These are phyloP conservation scores for Astraeus odoratus DNA, from an alignment of 768 basidiomycete genomes.

Conservation along the genomic window DNA sequence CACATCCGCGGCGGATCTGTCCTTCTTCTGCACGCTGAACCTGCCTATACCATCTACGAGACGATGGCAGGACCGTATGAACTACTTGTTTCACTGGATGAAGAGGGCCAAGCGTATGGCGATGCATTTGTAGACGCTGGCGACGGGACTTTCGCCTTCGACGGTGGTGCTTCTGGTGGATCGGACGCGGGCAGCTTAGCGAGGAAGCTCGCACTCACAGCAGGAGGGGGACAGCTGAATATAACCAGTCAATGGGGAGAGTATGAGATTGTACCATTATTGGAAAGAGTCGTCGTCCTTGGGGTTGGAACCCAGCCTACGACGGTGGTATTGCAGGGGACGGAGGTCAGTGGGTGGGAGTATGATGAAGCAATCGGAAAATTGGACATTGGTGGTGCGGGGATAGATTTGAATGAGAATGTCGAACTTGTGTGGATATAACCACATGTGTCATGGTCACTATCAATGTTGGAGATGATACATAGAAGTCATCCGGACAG, in stretches of 20 bases:
- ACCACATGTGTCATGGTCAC: too few species aligned
- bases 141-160: neutral
- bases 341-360: slow-evolving; percentile 28
- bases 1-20: slow-evolving; percentile 67
- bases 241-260: slow-evolving; percentile 31
- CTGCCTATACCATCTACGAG: slow-evolving; percentile 63
- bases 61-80: slow-evolving; percentile 56
- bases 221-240: slow-evolving; percentile 26
- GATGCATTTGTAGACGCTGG: slow-evolving; percentile 66
- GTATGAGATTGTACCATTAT: slow-evolving; percentile 32
- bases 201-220: slow-evolving; percentile 37
- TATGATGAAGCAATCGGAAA: slow-evolving; percentile 35
- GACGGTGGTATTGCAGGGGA: slow-evolving; percentile 34
- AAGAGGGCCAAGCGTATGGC: slow-evolving; percentile 46
- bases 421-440: neutral
- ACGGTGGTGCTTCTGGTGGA: neutral
- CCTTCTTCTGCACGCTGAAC: slow-evolving; percentile 53
- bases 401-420: slow-evolving; percentile 37
- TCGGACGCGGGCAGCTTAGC: neutral
- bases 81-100: slow-evolving; percentile 51
- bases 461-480: too few species aligned
- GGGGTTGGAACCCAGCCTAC: slow-evolving; percentile 40
- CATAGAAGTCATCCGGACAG: too few species aligned
- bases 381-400: slow-evolving; percentile 33
- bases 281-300: slow-evolving; percentile 51